Conservation (phyloP, 208 protist genomes). For the Leishmania turanica region DNA sequence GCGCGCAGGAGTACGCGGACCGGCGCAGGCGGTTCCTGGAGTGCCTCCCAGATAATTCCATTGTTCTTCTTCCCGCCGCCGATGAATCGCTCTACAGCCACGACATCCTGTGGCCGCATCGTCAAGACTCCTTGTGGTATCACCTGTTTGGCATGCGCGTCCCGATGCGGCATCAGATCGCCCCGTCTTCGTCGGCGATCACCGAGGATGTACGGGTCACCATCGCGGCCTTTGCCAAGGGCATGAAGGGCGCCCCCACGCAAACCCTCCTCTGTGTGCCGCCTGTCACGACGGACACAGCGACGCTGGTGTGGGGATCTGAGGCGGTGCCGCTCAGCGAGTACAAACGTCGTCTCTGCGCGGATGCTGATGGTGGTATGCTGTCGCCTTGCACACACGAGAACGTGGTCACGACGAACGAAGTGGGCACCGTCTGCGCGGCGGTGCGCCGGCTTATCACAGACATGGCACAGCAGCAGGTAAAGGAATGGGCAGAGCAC, state of each 20-base stretch:
- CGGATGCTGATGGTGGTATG: not conserved
- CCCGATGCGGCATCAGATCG: slow-evolving; percentile 32
- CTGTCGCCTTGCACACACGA: not conserved
- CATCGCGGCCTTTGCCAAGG: slow-evolving; percentile 39
- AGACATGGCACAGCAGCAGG: slow-evolving; percentile 11
- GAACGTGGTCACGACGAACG: slow-evolving; percentile 22
- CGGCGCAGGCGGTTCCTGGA: slow-evolving; percentile 39
- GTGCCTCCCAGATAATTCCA: slow-evolving; percentile 35
- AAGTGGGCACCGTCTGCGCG: slow-evolving; percentile 13
- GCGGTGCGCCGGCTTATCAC: slow-evolving; percentile 9
- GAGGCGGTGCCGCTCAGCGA: slow-evolving; percentile 4
- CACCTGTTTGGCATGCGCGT: slow-evolving; percentile 52
- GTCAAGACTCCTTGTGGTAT: slow-evolving; percentile 51
- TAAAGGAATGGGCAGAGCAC: not conserved
- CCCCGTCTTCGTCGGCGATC: slow-evolving; percentile 10
- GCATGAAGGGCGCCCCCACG: not conserved
- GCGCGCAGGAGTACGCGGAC: slow-evolving; percentile 31
- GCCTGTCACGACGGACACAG: slow-evolving; percentile 18
- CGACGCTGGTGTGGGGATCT: slow-evolving; percentile 34
- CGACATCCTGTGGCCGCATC: slow-evolving; percentile 43
- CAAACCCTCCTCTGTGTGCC: slow-evolving; percentile 41
- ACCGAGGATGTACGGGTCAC: slow-evolving; percentile 31
- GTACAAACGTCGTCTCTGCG: slow-evolving; percentile 12
- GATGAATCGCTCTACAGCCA: slow-evolving; percentile 32
- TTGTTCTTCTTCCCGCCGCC: slow-evolving; percentile 47